Evolutionary conservation across 2,329 filamentous ascomycete species (phyloP).

Genomic region (Alternaria dauci): DNA sequence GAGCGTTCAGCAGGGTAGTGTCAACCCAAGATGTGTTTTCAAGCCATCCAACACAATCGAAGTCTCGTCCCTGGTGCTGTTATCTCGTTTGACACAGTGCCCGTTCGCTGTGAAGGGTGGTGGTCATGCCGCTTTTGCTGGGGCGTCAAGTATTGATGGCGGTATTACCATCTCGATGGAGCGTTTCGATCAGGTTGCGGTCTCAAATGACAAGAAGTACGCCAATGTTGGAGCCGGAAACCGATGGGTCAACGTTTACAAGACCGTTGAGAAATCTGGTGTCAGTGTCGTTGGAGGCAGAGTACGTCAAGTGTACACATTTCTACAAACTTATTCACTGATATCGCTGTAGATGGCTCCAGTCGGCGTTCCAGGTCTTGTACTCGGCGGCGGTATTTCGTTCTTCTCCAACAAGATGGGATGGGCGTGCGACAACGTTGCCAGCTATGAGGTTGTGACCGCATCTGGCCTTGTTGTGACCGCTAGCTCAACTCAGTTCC

Average conservation of each 20-base stretch:
- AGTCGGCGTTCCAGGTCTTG: conserved; percentile 46
- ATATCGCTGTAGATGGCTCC: conserved; percentile 25
- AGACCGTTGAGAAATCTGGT: conserved; percentile 30
- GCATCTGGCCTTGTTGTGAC: conserved; percentile 49
- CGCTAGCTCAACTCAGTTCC: conserved; percentile 29
- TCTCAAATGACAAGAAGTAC: conserved; percentile 33
- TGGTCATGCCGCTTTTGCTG: conserved; percentile 53
- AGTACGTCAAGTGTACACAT: conserved; percentile 16
- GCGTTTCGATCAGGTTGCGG: conserved; percentile 37
- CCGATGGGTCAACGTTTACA: conserved; percentile 49
- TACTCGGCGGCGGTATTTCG: conserved; percentile 39
- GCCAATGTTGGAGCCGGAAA: conserved; percentile 45
- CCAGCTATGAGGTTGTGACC: conserved; percentile 45
- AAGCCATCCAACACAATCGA: conserved; percentile 29
- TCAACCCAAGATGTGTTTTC: conserved; percentile 41
- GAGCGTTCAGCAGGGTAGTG: conserved; percentile 36
- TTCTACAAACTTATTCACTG: too few species aligned
- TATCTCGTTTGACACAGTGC: conserved; percentile 38
- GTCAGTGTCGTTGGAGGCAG: conserved; percentile 45
- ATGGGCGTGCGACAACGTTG: conserved; percentile 42
- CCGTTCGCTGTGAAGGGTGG: conserved; percentile 57
- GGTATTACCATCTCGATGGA: conserved; percentile 56
- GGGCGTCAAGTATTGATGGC: conserved; percentile 52
- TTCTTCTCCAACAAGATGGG: conserved; percentile 35
- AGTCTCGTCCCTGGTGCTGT: conserved; percentile 31